A percentile compares a stretch with the other conserved stretches of the same genome.
Conservation (phyloP, 176 grass and related monocot species). For the Coix lacrymajobi region DNA sequence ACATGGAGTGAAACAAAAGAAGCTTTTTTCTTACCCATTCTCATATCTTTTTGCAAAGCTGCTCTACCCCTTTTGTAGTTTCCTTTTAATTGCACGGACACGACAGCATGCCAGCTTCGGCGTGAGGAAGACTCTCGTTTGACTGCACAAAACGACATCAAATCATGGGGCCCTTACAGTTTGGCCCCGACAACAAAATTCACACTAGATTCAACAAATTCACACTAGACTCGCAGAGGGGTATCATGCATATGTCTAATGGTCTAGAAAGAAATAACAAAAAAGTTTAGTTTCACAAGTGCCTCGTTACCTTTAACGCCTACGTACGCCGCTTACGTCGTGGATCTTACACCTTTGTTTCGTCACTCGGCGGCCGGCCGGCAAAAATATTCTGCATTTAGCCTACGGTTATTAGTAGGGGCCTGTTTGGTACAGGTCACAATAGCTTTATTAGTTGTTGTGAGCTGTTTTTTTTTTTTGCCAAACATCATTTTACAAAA, state of each 20-base stretch:
- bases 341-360: not conserved
- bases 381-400: not conserved
- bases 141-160: not conserved
- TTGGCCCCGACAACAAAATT: not conserved
- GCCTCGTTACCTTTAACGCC: not conserved
- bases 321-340: not conserved
- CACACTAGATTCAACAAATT: not conserved
- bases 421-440: too few relatives aligned
- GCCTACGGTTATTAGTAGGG: not conserved
- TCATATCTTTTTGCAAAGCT: not conserved
- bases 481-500: too few relatives aligned
- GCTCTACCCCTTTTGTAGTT: not conserved
- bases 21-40: not conserved
- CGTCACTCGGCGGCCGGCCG: not conserved
- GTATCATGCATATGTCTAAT: not conserved
- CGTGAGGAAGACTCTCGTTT: constrained; percentile 12
- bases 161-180: not conserved
- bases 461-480: too few relatives aligned
- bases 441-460: too few relatives aligned
- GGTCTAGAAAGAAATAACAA: not conserved
- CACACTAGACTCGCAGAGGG: not conserved
- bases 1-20: not conserved
- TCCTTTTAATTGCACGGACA: not conserved
- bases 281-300: not conserved
- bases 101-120: not conserved